A percentile compares a stretch with the other conserved stretches of the same genome.
phyloP scores from a whole-genome alignment of 495 filamentous ascomycete genomes.

The Bryoglossum gracile region DNA sequence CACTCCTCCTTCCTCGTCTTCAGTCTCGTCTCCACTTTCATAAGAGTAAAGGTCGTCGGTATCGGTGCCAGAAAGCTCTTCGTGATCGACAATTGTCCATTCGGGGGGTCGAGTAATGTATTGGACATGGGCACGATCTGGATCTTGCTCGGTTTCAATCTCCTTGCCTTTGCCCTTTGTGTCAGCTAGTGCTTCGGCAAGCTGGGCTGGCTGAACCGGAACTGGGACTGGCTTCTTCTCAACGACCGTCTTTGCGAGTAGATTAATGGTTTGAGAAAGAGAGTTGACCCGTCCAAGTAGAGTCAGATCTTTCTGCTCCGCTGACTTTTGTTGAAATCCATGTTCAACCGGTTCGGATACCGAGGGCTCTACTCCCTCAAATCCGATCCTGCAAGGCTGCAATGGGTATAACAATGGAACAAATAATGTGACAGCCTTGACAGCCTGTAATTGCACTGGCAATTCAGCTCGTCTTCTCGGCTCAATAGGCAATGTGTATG shows the following conservation, averaged over 20 bases:
- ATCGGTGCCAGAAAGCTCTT: slow-evolving; percentile 27
- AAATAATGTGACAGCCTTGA: slow-evolving; percentile 60
- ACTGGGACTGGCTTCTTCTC: neutral
- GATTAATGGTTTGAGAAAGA: slow-evolving; percentile 64
- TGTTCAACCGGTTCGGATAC: slow-evolving; percentile 55
- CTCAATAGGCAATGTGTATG: slow-evolving; percentile 67
- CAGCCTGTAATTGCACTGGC: slow-evolving; percentile 50
- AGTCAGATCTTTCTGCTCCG: slow-evolving; percentile 49
- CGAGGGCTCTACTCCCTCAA: slow-evolving; percentile 54
- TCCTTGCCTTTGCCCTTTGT: slow-evolving; percentile 18
- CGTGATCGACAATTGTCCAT: slow-evolving; percentile 48
- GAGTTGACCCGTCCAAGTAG: slow-evolving; percentile 74
- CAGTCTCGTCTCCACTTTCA: slow-evolving; percentile 39
- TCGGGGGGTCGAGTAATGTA: slow-evolving; percentile 78
- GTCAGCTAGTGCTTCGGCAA: neutral
- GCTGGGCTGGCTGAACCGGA: neutral
- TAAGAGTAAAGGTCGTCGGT: slow-evolving; percentile 34
- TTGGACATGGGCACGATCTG: slow-evolving; percentile 51
- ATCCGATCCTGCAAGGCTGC: slow-evolving; percentile 55
- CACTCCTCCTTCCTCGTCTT: slow-evolving; percentile 30
- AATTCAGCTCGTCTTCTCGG: slow-evolving; percentile 55
- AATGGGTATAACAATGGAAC: slow-evolving; percentile 71
- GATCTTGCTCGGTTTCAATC: slow-evolving; percentile 25
- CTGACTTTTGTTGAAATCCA: slow-evolving; percentile 54
- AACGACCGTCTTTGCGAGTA: slow-evolving; percentile 47